These are phyloP conservation scores for grape (Vitis vinifera) DNA, from an alignment of 164 flowering plant species.

Conservation along the genomic window DNA sequence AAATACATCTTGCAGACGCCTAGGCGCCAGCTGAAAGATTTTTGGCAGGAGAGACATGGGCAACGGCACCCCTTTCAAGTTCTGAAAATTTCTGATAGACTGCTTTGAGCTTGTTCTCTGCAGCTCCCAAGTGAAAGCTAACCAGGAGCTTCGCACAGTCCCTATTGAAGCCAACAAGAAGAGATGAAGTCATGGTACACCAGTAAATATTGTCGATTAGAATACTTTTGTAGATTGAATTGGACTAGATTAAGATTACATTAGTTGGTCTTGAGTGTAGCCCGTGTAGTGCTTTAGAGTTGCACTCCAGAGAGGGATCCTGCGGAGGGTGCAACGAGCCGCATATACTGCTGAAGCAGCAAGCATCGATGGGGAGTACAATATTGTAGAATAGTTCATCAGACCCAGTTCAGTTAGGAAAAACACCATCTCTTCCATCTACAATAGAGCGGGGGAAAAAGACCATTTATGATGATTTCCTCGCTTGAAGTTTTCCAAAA, in stretches of 20 bases:
- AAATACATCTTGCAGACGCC: no score
- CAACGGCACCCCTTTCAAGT: slow-evolving; percentile 32
- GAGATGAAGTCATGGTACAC: not conserved
- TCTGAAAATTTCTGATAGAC: slow-evolving; percentile 36
- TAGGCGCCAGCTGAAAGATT: slow-evolving; percentile 6
- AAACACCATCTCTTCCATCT: slow-evolving; percentile 52
- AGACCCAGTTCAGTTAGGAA: slow-evolving; percentile 58
- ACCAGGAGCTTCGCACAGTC: slow-evolving; percentile 44
- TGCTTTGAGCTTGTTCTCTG: slow-evolving; percentile 39
- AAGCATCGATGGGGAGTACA: slow-evolving; percentile 38
- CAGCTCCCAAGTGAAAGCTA: slow-evolving; percentile 25
- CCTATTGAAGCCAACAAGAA: slow-evolving; percentile 18
- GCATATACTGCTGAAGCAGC: slow-evolving; percentile 77
- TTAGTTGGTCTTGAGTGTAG: slow-evolving; percentile 45
- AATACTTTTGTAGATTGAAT: no score
- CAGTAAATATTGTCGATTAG: no score
- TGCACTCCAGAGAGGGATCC: slow-evolving; percentile 55
- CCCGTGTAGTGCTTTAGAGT: slow-evolving; percentile 62
- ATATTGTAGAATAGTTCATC: slow-evolving; percentile 28
- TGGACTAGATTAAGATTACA: slow-evolving; percentile 20
- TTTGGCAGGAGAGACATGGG: slow-evolving; percentile 41
- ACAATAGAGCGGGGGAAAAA: not conserved
- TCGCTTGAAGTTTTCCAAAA: no score
- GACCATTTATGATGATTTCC: no score
- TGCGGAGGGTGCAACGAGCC: slow-evolving; percentile 48